Conservation (phyloP, 2,329 filamentous ascomycete genomes). For the Fusarium marasasianum region DNA sequence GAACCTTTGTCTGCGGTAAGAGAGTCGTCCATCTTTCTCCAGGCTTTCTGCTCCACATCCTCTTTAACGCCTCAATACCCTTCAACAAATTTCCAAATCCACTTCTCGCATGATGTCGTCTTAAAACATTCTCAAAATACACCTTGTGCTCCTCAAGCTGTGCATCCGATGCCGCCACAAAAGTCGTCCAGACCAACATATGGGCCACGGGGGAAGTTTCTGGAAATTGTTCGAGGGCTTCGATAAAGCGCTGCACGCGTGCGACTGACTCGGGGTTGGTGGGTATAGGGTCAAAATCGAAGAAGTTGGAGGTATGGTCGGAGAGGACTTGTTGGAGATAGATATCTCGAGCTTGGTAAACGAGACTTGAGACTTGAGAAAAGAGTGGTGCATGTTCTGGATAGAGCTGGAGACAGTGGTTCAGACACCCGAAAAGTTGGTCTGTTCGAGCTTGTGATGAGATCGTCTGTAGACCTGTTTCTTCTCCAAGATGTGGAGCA, state of each 20-base stretch:
- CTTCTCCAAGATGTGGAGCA: constrained; percentile 38
- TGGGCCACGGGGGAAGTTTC: constrained; percentile 30
- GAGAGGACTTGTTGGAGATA: constrained; percentile 76
- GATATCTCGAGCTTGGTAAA: constrained; percentile 84
- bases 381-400: constrained; percentile 81
- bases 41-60: constrained; percentile 36
- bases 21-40: constrained; percentile 41
- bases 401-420: constrained; percentile 64
- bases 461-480: constrained; percentile 38
- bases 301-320: constrained; percentile 25
- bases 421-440: constrained; percentile 36
- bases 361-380: constrained; percentile 81
- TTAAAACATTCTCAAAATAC: constrained; percentile 34
- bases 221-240: constrained; percentile 34
- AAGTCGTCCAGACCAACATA: constrained; percentile 43
- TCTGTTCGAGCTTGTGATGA: constrained; percentile 33
- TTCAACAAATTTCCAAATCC: constrained; percentile 40
- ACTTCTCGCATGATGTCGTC: constrained; percentile 30
- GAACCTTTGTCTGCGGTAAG: constrained; percentile 34
- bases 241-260: constrained; percentile 41
- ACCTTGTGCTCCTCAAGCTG: constrained; percentile 39
- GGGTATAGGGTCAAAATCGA: background rate
- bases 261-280: constrained; percentile 14
- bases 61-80: constrained; percentile 35
- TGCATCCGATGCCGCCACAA: constrained; percentile 41